Percentiles rank a stretch among this genome's conserved stretches.
These are phyloP conservation scores for Primulina tabacum DNA, from an alignment of 257 asterid species.

Conservation along the genomic window DNA sequence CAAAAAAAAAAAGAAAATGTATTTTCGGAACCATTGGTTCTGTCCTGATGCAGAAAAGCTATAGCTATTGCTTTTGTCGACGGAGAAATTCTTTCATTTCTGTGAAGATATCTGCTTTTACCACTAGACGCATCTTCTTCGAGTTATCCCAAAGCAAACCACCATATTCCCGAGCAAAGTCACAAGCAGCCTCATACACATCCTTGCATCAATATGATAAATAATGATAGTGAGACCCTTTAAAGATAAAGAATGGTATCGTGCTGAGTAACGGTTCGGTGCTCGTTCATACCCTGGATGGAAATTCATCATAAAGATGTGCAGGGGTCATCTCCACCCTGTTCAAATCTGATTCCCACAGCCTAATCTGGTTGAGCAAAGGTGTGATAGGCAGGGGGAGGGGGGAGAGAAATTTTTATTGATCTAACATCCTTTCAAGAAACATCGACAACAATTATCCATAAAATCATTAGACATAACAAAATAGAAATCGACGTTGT, in stretches of 20 bases:
- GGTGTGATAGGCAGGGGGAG: not conserved
- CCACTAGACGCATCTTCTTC: conserved; percentile 72
- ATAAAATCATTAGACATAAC: not conserved
- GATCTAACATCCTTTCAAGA: too few species aligned
- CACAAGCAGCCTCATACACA: conserved; percentile 81
- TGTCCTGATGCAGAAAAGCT: not conserved
- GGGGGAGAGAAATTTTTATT: not conserved
- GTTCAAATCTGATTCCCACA: conserved; percentile 95
- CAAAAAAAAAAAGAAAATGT: too few species aligned
- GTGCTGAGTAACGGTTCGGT: not conserved
- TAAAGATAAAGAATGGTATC: not conserved
- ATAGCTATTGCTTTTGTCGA: conserved; percentile 51
- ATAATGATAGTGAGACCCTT: not conserved
- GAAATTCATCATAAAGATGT: conserved; percentile 72
- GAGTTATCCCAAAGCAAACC: conserved; percentile 79
- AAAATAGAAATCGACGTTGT: not conserved
- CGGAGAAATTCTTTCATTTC: conserved; percentile 87
- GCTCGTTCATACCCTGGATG: conserved; percentile 57
- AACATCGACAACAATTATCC: not conserved
- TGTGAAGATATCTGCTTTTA: conserved; percentile 65
- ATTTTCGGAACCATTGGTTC: too few species aligned
- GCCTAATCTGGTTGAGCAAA: conserved; percentile 54
- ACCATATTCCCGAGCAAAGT: conserved; percentile 80
- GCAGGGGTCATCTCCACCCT: conserved; percentile 78
- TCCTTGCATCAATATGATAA: conserved; percentile 43